Percentiles rank a stretch among this genome's conserved stretches.
Evolutionary conservation across 192 early-diverging fungal genomes (phyloP).

Genomic region (Thoreauomyces humboldtii): DNA sequence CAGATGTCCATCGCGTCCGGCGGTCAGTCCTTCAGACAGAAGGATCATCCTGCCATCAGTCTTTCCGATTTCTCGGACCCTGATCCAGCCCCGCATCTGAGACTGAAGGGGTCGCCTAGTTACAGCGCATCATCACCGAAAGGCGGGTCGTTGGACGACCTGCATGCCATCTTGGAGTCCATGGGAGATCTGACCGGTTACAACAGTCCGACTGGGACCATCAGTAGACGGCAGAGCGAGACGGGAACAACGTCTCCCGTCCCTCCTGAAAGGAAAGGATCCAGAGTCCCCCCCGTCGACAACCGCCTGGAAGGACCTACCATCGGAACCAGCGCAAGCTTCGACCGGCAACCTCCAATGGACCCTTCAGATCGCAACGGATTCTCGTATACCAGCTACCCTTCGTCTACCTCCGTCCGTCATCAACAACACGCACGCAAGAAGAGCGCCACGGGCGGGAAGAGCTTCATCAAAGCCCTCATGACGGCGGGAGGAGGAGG

Average conservation of each 20-base stretch:
- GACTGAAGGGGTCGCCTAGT: not conserved
- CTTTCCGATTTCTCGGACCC: not conserved
- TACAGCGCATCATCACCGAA: not conserved
- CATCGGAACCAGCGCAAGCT: not conserved
- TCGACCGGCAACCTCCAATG: slow-evolving; percentile 1
- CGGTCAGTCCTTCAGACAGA: not conserved
- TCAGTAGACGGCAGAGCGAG: not conserved
- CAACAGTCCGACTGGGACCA: not conserved
- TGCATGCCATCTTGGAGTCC: slow-evolving; percentile 12
- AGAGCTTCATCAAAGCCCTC: slow-evolving; percentile 14
- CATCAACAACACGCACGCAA: slow-evolving; percentile 6
- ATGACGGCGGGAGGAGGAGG: slow-evolving; percentile 6
- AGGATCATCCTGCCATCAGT: not conserved
- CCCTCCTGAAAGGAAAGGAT: slow-evolving; percentile 11
- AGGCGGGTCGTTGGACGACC: slow-evolving; percentile 12
- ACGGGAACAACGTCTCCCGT: not conserved
- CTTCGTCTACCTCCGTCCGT: no score
- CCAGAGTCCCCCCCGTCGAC: not conserved
- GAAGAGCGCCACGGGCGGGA: slow-evolving; percentile 4
- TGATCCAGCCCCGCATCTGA: not conserved
- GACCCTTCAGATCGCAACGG: not conserved
- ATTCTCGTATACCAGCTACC: no score
- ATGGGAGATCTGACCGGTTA: not conserved
- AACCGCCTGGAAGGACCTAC: no score
- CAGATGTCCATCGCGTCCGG: no score